Evolutionary conservation across 306 rosid species (phyloP).

Genomic region (Acacia crassicarpa): DNA sequence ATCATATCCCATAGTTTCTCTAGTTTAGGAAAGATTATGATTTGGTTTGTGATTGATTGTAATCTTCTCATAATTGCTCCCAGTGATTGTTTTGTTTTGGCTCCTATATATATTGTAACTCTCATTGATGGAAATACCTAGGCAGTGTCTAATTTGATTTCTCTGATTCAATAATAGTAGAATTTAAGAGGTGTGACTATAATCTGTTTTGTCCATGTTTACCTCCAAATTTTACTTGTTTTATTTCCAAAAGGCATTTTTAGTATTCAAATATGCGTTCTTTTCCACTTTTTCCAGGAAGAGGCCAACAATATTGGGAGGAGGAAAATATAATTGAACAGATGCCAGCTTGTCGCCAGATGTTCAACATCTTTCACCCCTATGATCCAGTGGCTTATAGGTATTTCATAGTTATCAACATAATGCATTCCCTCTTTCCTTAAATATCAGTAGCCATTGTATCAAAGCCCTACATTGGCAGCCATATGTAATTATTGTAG

Average conservation of each 20-base stretch:
- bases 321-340: slow-evolving; percentile 82
- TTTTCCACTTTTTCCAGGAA: slow-evolving; percentile 55
- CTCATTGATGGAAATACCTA: too few species aligned
- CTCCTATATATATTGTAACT: too few species aligned
- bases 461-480: neutral
- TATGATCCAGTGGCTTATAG: slow-evolving; percentile 98
- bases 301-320: slow-evolving; percentile 88
- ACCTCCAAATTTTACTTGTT: slow-evolving; percentile 1
- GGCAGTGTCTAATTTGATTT: too few species aligned
- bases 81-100: too few species aligned
- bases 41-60: too few species aligned
- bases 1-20: too few species aligned
- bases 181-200: neutral
- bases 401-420: slow-evolving; percentile 43
- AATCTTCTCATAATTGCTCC: too few species aligned
- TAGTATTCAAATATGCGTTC: neutral
- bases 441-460: slow-evolving; percentile 3
- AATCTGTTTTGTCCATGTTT: neutral
- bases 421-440: neutral
- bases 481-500: neutral
- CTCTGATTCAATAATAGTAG: too few species aligned
- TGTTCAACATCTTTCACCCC: slow-evolving; percentile 98
- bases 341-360: slow-evolving; percentile 91
- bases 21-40: too few species aligned
- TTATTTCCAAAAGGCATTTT: slow-evolving; percentile 15